A percentile compares a stretch with the other conserved stretches of the same genome.
Evolutionary conservation across 2,329 filamentous ascomycete genomes (phyloP).

Genomic region (Onygena corvina): DNA sequence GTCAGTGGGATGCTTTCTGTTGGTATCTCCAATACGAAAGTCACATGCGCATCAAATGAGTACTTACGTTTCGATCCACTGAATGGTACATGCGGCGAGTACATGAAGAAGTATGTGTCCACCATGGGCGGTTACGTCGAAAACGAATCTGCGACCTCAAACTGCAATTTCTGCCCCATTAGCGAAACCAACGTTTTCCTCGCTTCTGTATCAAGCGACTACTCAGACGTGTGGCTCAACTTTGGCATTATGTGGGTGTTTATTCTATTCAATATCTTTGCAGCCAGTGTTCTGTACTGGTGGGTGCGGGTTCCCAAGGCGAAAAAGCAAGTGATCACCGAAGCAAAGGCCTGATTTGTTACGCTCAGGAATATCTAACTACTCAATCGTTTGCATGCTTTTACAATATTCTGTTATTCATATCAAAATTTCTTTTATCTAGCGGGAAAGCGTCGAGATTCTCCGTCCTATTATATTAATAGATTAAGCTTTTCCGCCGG

Average conservation of each 20-base stretch:
- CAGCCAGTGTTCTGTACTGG: conserved; percentile 51
- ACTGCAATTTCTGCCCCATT: conserved; percentile 43
- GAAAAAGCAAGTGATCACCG: not conserved
- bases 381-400: too few species aligned
- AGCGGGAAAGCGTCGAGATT: too few species aligned
- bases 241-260: conserved; percentile 59
- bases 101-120: conserved; percentile 33
- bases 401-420: too few species aligned
- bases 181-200: conserved; percentile 39
- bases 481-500: too few species aligned
- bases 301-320: conserved; percentile 43
- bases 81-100: conserved; percentile 48
- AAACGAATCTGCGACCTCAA: conserved; percentile 1
- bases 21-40: conserved; percentile 20
- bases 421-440: too few species aligned
- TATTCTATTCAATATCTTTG: conserved; percentile 50
- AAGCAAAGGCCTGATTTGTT: too few species aligned
- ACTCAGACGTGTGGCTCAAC: conserved; percentile 48
- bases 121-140: conserved; percentile 24
- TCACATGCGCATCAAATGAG: conserved; percentile 27
- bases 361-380: too few species aligned
- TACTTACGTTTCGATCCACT: conserved; percentile 36
- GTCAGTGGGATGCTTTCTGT: conserved; percentile 30
- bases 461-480: too few species aligned
- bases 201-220: conserved; percentile 31